These are phyloP conservation scores for Solanum chaucha DNA, from an alignment of 257 asterid species.

Conservation along the genomic window DNA sequence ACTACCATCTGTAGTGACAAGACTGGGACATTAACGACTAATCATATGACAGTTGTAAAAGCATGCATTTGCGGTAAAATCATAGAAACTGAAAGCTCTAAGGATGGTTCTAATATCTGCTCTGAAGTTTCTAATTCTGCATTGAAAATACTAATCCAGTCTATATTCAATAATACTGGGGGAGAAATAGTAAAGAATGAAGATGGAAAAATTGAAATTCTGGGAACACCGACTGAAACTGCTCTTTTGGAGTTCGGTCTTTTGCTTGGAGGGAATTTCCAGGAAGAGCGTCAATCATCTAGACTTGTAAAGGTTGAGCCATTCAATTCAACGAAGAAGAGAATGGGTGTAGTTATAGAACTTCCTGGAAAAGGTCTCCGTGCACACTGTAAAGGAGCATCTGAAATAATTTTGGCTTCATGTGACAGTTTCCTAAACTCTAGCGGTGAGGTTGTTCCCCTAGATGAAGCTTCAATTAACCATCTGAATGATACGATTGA, in stretches of 20 bases:
- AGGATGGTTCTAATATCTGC: conserved; percentile 29
- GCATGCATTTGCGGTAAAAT: conserved; percentile 47
- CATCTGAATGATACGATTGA: conserved; percentile 52
- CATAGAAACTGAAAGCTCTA: conserved; percentile 32
- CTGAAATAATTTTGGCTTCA: conserved; percentile 76
- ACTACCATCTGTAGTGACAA: conserved; percentile 92
- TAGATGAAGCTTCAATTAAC: conserved; percentile 32
- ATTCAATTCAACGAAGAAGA: conserved; percentile 71
- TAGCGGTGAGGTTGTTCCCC: conserved; percentile 43
- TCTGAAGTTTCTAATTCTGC: conserved; percentile 47
- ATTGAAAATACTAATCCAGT: conserved; percentile 35
- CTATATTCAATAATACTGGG: conserved; percentile 74
- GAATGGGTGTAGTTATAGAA: conserved; percentile 78
- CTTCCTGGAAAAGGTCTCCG: conserved; percentile 46
- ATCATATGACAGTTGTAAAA: conserved; percentile 76
- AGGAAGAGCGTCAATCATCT: conserved; percentile 34
- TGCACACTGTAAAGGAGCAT: conserved; percentile 89
- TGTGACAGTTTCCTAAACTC: conserved; percentile 53
- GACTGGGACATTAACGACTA: conserved; percentile 86
- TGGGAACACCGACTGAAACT: conserved; percentile 82
- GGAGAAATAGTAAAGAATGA: conserved; percentile 63
- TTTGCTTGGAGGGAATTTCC: conserved; percentile 70
- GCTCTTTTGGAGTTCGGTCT: conserved; percentile 80
- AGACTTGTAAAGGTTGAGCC: conserved; percentile 77
- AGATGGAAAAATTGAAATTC: conserved; percentile 49